phyloP scores from a whole-genome alignment of 2,329 filamentous ascomycete genomes.

The Neofusicoccum laricinum region DNA sequence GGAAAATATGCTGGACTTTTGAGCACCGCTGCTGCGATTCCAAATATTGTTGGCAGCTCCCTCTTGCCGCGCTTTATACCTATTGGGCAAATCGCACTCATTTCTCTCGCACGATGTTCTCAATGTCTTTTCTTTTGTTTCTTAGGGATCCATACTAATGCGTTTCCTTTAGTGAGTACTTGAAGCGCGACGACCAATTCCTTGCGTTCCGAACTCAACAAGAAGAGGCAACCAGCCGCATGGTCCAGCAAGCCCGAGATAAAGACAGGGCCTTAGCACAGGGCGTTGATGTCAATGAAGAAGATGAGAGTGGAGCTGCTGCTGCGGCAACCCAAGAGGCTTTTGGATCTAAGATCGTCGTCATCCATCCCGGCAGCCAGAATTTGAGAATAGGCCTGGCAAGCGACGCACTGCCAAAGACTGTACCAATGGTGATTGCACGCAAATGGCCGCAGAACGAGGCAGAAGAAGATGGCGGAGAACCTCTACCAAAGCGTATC shows the following conservation, averaged over 20 bases:
- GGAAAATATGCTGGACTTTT: not conserved
- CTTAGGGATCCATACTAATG: not conserved
- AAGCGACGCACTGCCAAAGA: slow-evolving; percentile 93
- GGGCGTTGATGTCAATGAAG: slow-evolving; percentile 27
- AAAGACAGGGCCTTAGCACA: slow-evolving; percentile 81
- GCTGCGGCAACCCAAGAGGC: slow-evolving; percentile 45
- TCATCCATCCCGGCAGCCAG: slow-evolving; percentile 93
- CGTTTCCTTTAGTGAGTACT: slow-evolving; percentile 69
- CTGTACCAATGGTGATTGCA: slow-evolving; percentile 88
- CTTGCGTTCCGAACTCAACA: slow-evolving; percentile 83
- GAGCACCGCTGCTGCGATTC: no score
- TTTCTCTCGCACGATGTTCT: not conserved
- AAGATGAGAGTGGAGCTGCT: slow-evolving; percentile 28
- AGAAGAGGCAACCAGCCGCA: slow-evolving; percentile 79
- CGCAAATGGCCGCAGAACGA: slow-evolving; percentile 75
- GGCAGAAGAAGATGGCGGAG: slow-evolving; percentile 74
- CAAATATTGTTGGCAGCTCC: no score
- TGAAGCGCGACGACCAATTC: slow-evolving; percentile 97
- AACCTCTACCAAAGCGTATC: slow-evolving; percentile 69
- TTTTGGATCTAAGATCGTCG: slow-evolving; percentile 84
- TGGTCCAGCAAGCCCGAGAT: slow-evolving; percentile 84
- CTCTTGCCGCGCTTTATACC: no score
- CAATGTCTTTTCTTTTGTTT: not conserved
- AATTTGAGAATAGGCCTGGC: slow-evolving; percentile 92
- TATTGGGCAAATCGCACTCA: no score